Percentiles rank a stretch among this genome's conserved stretches.
Conservation (phyloP, 2,329 filamentous ascomycete species). For the Neodidymelliopsis sp. region DNA sequence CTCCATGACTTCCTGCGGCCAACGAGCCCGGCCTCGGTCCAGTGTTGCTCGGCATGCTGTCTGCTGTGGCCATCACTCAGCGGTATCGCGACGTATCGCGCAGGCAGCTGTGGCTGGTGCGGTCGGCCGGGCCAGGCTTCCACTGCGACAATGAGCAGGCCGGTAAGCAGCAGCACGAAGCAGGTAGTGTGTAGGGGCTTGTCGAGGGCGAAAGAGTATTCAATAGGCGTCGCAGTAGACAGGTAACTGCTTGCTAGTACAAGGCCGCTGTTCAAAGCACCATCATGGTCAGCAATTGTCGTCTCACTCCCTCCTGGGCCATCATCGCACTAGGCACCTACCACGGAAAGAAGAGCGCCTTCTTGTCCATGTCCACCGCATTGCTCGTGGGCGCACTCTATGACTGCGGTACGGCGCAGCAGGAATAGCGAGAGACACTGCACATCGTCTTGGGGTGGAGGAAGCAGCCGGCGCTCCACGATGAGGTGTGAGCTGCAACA, state of each 20-base stretch:
- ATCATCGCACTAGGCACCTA: conserved; percentile 21
- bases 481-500: conserved; percentile 15
- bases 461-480: conserved; percentile 8
- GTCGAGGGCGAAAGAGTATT: conserved; percentile 47
- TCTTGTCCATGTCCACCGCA: conserved; percentile 46
- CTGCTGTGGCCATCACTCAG: conserved; percentile 35
- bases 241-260: conserved; percentile 45
- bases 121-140: conserved; percentile 30
- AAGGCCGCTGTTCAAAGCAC: conserved; percentile 40
- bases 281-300: conserved; percentile 26
- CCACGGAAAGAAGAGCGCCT: conserved; percentile 47
- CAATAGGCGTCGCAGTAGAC: conserved; percentile 36
- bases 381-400: conserved; percentile 33
- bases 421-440: conserved; percentile 22
- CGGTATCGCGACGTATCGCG: conserved; percentile 42
- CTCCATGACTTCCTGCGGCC: conserved; percentile 24
- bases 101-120: conserved; percentile 27
- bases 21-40: conserved; percentile 33
- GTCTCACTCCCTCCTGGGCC: background rate
- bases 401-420: conserved; percentile 33
- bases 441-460: conserved; percentile 11
- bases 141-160: conserved; percentile 40
- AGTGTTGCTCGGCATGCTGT: conserved; percentile 34
- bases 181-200: conserved; percentile 46
- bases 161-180: conserved; percentile 43